phyloP scores from a whole-genome alignment of 2,329 filamentous ascomycete genomes.

The Monilinia vaccinii-corymbosi region DNA sequence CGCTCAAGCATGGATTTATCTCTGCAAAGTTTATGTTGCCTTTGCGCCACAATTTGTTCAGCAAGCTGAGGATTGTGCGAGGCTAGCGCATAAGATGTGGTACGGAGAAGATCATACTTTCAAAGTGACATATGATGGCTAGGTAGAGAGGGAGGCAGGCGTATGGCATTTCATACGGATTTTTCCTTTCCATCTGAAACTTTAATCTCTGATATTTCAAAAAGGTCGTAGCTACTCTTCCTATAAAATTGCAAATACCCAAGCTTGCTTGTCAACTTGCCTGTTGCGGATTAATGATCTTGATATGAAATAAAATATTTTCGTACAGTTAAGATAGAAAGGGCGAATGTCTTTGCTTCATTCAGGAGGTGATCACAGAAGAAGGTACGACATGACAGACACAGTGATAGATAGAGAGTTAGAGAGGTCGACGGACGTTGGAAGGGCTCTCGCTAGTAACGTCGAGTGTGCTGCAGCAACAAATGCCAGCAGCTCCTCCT shows the following conservation, averaged over 20 bases:
- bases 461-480: conserved; percentile 55
- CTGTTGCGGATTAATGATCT: too few relatives aligned
- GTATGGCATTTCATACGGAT: too few relatives aligned
- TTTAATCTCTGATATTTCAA: too few relatives aligned
- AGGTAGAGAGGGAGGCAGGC: background rate
- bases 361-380: too few relatives aligned
- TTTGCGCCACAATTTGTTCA: conserved; percentile 4
- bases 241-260: too few relatives aligned
- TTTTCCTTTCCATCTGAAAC: too few relatives aligned
- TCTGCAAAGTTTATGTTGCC: conserved; percentile 9
- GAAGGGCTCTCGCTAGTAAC: conserved; percentile 46
- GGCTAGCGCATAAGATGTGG: conserved; percentile 10
- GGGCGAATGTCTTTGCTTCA: too few relatives aligned
- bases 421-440: conserved; percentile 28
- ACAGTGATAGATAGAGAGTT: conserved; percentile 9
- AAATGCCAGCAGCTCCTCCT: conserved; percentile 58
- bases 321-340: too few relatives aligned
- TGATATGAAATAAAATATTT: too few relatives aligned
- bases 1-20: conserved; percentile 6
- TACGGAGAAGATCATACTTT: conserved; percentile 16
- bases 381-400: too few relatives aligned
- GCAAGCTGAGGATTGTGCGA: conserved; percentile 2
- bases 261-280: too few relatives aligned
- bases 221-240: too few relatives aligned
- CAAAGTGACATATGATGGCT: conserved; percentile 4